Evolutionary conservation across 306 rosid species (phyloP), one percentile per base, ranked within the genome.

Genomic region (Rosa chinensis): DNA sequence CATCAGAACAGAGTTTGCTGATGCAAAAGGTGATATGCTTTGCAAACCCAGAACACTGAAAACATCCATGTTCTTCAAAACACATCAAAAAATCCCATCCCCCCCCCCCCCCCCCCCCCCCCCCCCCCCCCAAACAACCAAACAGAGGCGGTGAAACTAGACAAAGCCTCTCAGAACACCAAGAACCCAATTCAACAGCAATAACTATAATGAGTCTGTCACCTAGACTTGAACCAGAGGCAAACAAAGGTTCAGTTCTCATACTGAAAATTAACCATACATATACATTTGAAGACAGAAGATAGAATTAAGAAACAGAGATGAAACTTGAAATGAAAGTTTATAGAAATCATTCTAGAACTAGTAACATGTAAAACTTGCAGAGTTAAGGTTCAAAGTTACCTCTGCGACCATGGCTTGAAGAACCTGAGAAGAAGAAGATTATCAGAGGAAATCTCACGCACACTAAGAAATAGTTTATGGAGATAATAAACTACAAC

Each of bases 391-490:
- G 73, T 61, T 32, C 35, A 63, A 58, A 37, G 12, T 74, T 88
- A 92, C 97, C 92, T 89, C 88, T 47, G 85, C 69, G 78, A 78
- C 81, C 93, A 89, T 84, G 87, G 90, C 74, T 53, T 44, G 70
- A 69, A 81, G 80, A 43, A 76, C 66, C 48, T 73, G 70, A 79
- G 80, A 55, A 75, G 85, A 78, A 79, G 82, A 77, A 84, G 88
- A 82, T 75, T 85, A 78, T 72, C 79, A 80, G 42, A 67, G 86
- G 73, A 83, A 75, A 76, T 17, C 78, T 73, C 23, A 66, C 37
- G 70, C 52, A 77, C 73, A 48, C 45, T 21, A 39, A 35, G 62
- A 67, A 10, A 42, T 52, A 45, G n/a, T 13, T 43, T 63, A 55
- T 59, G 16, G 20, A 63, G 44, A 48, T 59, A 50, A 78, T 5